Evolutionary conservation across 257 asterid species (phyloP), one percentile per base, ranked within the genome.

Genomic region (Nicotiana undulata): DNA sequence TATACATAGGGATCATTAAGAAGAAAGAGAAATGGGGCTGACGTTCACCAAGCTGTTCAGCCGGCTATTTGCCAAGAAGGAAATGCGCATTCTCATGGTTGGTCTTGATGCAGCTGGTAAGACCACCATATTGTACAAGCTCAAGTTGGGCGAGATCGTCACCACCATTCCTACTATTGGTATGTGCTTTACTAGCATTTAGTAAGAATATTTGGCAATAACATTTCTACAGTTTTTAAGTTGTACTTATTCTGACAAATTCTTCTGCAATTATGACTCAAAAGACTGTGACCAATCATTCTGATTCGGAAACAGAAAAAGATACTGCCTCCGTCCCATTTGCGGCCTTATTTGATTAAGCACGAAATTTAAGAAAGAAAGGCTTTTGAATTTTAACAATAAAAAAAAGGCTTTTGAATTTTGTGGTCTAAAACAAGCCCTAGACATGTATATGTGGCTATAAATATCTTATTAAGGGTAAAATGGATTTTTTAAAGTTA

Each of bases 61-160:
- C 16, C 78, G 78, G 61, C 40, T 72, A 7, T 72, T 72, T 72
- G 78, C 78, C 24, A 72, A 72, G 78, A 72, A 49, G 78, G 78
- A 72, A 72, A 72, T 72, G 78, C 78, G 78, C 13, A 72, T 72
- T 4, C 78, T 72, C 24, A 72, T 72, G 78, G 78, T 72, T 72
- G 78, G 78, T 46, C 78, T 72, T 15, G 78, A 72, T 26, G 78
- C 78, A 13, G 78, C 78, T 72, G 78, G 78, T 72, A 72, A 72
- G 61, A 72, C 78, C 60, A 72, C 78, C 78, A 72, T 72, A 72
- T 72, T 72, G 78, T 72, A 72, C 78, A 72, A 72, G 61, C 78
- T 72, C 40, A 72, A 72, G 78, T 22, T 72, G 60, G 78, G 78
- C 12, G 78, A 72, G 58, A 72, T 72, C 7, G 78, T 72, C 61